Conservation (phyloP, 768 basidiomycete species). For the Mycena chlorophos region DNA sequence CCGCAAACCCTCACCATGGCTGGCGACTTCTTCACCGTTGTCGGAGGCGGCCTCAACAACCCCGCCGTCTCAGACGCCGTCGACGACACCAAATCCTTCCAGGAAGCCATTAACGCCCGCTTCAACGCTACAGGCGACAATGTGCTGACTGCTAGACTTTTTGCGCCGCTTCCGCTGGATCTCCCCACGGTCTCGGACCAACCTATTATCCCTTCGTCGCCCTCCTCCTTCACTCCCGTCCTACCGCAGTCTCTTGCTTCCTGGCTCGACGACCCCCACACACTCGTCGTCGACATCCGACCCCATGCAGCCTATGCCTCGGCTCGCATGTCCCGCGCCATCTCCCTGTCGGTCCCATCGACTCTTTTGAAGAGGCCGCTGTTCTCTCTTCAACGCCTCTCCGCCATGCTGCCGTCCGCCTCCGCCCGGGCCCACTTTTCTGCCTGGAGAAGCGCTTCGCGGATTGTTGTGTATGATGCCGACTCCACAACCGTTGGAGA, state of each 20-base stretch:
- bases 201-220: slow-evolving; percentile 2
- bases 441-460: slow-evolving; percentile 54
- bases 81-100: slow-evolving; percentile 46
- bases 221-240: slow-evolving; percentile 28
- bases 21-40: slow-evolving; percentile 44
- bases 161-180: slow-evolving; percentile 28
- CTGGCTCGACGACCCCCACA: slow-evolving; percentile 36
- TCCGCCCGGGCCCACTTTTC: slow-evolving; percentile 60
- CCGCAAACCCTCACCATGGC: not conserved
- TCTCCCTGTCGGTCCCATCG: slow-evolving; percentile 90
- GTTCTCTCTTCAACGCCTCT: slow-evolving; percentile 76
- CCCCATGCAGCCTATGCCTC: slow-evolving; percentile 72
- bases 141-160: slow-evolving; percentile 39
- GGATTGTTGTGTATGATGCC: slow-evolving; percentile 84
- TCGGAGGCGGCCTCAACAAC: slow-evolving; percentile 23
- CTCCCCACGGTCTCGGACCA: slow-evolving; percentile 4
- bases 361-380: slow-evolving; percentile 90
- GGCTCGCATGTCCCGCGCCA: slow-evolving; percentile 65
- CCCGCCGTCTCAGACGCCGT: slow-evolving; percentile 21
- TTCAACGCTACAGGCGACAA: slow-evolving; percentile 39
- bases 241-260: slow-evolving; percentile 27
- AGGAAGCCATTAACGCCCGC: slow-evolving; percentile 52
- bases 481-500: slow-evolving; percentile 65
- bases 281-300: slow-evolving; percentile 85
- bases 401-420: slow-evolving; percentile 74